A percentile compares a stretch with the other conserved stretches of the same genome.
These are phyloP conservation scores for Ceratocystis smalleyi DNA, from an alignment of 2,329 filamentous ascomycete species.

Conservation along the genomic window DNA sequence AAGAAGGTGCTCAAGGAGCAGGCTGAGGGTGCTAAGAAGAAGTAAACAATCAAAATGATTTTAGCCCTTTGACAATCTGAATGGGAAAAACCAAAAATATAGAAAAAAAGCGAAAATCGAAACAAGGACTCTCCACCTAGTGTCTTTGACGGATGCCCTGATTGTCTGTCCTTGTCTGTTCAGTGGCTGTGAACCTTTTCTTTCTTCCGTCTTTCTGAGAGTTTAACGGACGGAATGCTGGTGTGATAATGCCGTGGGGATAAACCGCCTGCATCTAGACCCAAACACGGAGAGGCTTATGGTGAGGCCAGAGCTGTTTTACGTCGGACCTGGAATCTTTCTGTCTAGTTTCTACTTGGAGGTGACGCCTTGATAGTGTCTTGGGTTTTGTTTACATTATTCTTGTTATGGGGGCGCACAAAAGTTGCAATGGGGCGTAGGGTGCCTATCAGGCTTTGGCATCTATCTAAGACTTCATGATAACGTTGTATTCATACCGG, in stretches of 20 bases:
- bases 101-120: conserved; percentile 14
- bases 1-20: conserved; percentile 99
- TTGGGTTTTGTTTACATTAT: conserved; percentile 16
- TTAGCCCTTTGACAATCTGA: conserved; percentile 10
- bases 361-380: not conserved
- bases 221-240: not conserved
- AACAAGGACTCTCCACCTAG: conserved; percentile 10
- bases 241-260: not conserved
- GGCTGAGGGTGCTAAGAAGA: conserved; percentile 56
- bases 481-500: conserved; percentile 22
- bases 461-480: conserved; percentile 1
- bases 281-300: not conserved
- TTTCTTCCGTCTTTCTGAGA: not conserved
- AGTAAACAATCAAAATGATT: conserved; percentile 38
- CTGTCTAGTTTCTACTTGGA: not conserved
- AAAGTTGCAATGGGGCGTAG: conserved; percentile 21
- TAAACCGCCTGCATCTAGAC: not conserved
- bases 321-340: not conserved
- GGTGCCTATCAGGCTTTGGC: conserved; percentile 16
- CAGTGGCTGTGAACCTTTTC: conserved; percentile 1
- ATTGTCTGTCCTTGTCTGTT: conserved; percentile 19
- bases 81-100: conserved; percentile 10
- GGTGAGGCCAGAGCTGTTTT: not conserved
- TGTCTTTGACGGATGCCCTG: conserved; percentile 22
- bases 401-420: not conserved